Base-by-base conservation (phyloP, 2,329 filamentous ascomycete genomes). In the Cercospora brassicicola region DNA sequence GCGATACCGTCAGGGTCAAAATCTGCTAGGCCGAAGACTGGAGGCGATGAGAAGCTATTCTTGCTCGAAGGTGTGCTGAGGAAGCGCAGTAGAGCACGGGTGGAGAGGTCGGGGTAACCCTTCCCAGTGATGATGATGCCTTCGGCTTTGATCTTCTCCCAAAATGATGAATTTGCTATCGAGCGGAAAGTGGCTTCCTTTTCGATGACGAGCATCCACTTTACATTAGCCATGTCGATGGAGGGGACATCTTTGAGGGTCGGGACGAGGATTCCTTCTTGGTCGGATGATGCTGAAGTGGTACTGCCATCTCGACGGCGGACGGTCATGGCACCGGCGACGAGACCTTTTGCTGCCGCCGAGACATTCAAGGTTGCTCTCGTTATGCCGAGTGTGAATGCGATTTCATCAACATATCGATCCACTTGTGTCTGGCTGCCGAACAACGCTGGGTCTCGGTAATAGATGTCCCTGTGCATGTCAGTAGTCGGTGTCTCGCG, bases 101-200 rank as follows among this genome's bases (percentile, higher is more conserved):
- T 93, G 0, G 86, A 84, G 59, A 94, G 81, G 73, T 95, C 92
- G 0, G 92, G 91, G 74, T 93, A 95, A 1, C 92, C 92, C 82
- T 94, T 95, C 0, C 88, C 92, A 3, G 91, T 94, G 23, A 94
- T 74, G 0, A 92, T 76, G n/a, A 92, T 79, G 0, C 91, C 90
- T n/a, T 82, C 80, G 0, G 86, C 85, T 1, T 82, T 81, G 2
- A 80, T 30, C 0, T 81, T 78, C 11, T 80, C 76, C 84, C 87
- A 89, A 71, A 88, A 90, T 3, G 78, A 74, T 0, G 85, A 85
- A 5, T 84, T 83, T 0, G 87, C 83, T 18, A 94, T 80, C 0
- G 89, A 89, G 6, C 89, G 87, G 73, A 93, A 94, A 0, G 89
- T 90, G n/a, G 91, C 91, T 82, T 95, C 92, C 79, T 95, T 94